A percentile compares a stretch with the other conserved stretches of the same genome.
Evolutionary conservation across 2,329 filamentous ascomycete species (phyloP).

Genomic region (Fusarium veterinarium): DNA sequence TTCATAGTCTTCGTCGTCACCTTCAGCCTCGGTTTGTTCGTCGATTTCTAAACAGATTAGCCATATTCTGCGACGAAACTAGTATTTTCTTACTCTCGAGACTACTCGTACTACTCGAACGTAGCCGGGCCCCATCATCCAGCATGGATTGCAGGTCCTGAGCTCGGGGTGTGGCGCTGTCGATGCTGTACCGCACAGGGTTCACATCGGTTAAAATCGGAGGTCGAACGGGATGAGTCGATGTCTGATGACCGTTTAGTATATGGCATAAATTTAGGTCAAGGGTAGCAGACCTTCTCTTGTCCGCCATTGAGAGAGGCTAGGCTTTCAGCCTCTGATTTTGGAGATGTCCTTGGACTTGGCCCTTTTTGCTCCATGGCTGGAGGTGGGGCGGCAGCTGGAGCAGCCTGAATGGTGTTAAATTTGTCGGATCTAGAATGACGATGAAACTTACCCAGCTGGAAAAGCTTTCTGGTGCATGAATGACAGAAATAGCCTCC

Average conservation of each 20-base stretch:
- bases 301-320: constrained; percentile 34
- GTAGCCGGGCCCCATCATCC: constrained; percentile 63
- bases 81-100: constrained; percentile 73
- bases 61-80: not conserved
- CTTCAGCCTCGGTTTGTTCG: constrained; percentile 63
- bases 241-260: constrained; percentile 23
- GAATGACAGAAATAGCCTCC: constrained; percentile 89
- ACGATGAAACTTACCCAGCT: constrained; percentile 72
- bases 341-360: constrained; percentile 53
- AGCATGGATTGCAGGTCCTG: constrained; percentile 83
- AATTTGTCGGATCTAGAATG: constrained; percentile 5
- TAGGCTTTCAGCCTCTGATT: constrained; percentile 52
- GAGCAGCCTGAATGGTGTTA: constrained; percentile 55
- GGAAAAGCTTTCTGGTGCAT: constrained; percentile 85
- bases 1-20: constrained; percentile 64
- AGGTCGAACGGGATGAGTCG: constrained; percentile 66
- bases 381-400: constrained; percentile 46
- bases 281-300: constrained; percentile 39
- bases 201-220: constrained; percentile 81
- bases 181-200: constrained; percentile 72
- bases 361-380: constrained; percentile 49
- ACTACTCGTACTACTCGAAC: constrained; percentile 77
- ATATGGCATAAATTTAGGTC: not conserved
- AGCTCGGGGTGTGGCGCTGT: constrained; percentile 81
- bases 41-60: constrained; percentile 63